A percentile compares a stretch with the other conserved stretches of the same genome.
phyloP scores from a whole-genome alignment of 2,329 filamentous ascomycete genomes.

The Pseudopithomyces maydicus region DNA sequence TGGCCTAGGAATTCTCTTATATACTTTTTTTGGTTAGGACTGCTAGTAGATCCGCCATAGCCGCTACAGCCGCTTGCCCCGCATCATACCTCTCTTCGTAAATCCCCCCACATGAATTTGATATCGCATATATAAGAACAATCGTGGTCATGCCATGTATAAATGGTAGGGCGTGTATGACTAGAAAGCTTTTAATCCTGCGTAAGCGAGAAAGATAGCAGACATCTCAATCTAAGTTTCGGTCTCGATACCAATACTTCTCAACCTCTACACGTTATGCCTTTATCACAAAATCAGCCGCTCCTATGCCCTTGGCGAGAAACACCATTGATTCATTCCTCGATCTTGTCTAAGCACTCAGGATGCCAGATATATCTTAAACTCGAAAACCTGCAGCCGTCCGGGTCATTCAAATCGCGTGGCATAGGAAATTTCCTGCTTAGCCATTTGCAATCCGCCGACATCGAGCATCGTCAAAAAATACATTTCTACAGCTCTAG shows the following conservation, averaged over 20 bases:
- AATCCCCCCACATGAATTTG: neutral
- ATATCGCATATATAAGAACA: neutral
- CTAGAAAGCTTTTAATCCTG: neutral
- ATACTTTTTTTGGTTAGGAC: too few relatives aligned
- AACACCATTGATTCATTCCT: slow-evolving; percentile 70
- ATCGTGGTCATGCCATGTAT: neutral
- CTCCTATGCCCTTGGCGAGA: slow-evolving; percentile 62
- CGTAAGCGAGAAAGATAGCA: neutral
- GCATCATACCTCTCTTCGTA: neutral
- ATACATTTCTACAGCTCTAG: slow-evolving; percentile 77
- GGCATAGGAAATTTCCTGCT: slow-evolving; percentile 73
- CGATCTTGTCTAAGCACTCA: slow-evolving; percentile 66
- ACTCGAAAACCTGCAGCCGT: slow-evolving; percentile 79
- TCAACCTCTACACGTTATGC: neutral
- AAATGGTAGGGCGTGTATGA: neutral
- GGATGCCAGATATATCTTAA: slow-evolving; percentile 81
- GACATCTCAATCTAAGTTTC: neutral
- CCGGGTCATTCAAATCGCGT: slow-evolving; percentile 79
- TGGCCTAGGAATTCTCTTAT: too few relatives aligned
- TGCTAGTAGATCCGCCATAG: neutral
- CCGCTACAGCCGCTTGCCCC: neutral
- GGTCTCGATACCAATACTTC: neutral
- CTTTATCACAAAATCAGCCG: neutral
- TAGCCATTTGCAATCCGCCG: slow-evolving; percentile 42
- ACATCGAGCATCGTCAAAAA: slow-evolving; percentile 8